A percentile compares a stretch with the other conserved stretches of the same genome.
These are phyloP conservation scores for Populus hybrid DNA, from an alignment of 441 rosid species.

Conservation along the genomic window DNA sequence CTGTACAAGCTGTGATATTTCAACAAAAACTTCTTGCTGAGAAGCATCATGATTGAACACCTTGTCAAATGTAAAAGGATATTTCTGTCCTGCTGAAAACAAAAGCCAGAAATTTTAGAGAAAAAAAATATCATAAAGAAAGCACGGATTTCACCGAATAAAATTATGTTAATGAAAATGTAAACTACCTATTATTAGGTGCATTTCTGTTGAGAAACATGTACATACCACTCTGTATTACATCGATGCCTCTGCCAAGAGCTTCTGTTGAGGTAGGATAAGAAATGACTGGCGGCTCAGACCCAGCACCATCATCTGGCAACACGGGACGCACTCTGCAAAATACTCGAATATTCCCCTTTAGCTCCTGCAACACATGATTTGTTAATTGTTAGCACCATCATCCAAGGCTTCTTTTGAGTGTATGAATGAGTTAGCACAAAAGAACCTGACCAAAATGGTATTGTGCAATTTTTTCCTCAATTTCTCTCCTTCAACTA, in stretches of 20 bases:
- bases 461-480: conserved; percentile 91
- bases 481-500: conserved; percentile 73
- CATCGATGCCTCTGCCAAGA: conserved; percentile 77
- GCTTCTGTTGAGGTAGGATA: conserved; percentile 74
- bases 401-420: not conserved
- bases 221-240: conserved; percentile 71
- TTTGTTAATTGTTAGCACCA: not conserved
- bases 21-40: conserved; percentile 84
- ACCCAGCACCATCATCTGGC: conserved; percentile 70
- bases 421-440: not conserved
- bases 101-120: conserved; percentile 7
- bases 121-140: not conserved
- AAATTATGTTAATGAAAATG: not conserved
- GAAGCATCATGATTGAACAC: conserved; percentile 84
- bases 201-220: not conserved
- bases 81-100: conserved; percentile 55
- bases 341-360: conserved; percentile 97
- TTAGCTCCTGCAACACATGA: conserved; percentile 60
- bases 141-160: not conserved
- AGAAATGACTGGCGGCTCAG: conserved; percentile 54
- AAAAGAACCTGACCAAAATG: conserved; percentile 53
- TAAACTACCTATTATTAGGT: not conserved
- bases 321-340: conserved; percentile 89
- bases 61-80: conserved; percentile 90
- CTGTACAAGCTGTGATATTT: conserved; percentile 89